These are phyloP conservation scores for Suhomyces pyralidae DNA, from an alignment of 805 yeast species.

Conservation along the genomic window DNA sequence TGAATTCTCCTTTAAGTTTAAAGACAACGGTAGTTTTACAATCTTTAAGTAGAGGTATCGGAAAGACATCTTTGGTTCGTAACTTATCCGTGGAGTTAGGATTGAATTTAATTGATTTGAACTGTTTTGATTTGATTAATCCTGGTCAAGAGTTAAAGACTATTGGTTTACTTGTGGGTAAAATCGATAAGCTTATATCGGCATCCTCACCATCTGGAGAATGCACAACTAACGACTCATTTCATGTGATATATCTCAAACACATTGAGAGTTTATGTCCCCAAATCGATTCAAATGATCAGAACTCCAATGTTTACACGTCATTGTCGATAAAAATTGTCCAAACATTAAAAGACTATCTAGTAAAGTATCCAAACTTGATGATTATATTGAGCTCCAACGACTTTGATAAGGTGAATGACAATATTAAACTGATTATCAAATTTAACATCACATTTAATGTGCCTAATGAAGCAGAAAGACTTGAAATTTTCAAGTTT, in stretches of 20 bases:
- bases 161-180: conserved; percentile 72
- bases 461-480: conserved; percentile 78
- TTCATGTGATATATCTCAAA: conserved; percentile 52
- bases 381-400: conserved; percentile 63
- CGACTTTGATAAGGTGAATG: conserved; percentile 67
- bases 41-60: conserved; percentile 73
- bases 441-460: conserved; percentile 74
- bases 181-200: conserved; percentile 60
- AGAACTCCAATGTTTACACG: conserved; percentile 36
- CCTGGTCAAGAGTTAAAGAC: conserved; percentile 76
- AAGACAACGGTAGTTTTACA: conserved; percentile 63
- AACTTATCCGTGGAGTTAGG: conserved; percentile 60
- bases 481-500: conserved; percentile 58
- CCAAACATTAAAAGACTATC: conserved; percentile 55
- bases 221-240: conserved; percentile 11
- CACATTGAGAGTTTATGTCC: conserved; percentile 78
- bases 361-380: conserved; percentile 39
- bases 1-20: conserved; percentile 38
- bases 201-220: conserved; percentile 22
- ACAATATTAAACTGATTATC: conserved; percentile 60
- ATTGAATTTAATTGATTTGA: conserved; percentile 61
- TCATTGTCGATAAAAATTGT: conserved; percentile 53
- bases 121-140: conserved; percentile 63
- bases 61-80: conserved; percentile 65
- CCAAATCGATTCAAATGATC: conserved; percentile 58